Base-by-base conservation (phyloP, 169 alveolate genomes). In the Cryptosporidium tyzzeri region DNA sequence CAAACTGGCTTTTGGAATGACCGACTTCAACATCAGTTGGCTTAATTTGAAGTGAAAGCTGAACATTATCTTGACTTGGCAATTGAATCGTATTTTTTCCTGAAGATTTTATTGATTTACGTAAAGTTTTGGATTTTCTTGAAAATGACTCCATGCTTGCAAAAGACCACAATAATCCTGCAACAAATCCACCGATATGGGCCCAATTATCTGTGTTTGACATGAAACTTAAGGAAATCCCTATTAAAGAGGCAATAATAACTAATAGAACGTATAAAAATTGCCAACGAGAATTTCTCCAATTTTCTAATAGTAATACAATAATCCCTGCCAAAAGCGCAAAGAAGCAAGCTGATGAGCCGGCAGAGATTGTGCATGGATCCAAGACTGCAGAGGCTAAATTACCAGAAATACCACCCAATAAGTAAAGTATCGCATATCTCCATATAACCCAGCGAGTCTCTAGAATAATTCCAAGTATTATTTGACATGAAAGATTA, bases 371-470 rank as follows among this genome's bases (percentile, higher is more conserved):
- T 2, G 89, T 58, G 70, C 89, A 80, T 6, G 89, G 89, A 29
- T 80, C 89, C 44, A 80, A 44, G 16, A 80, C 89, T 5, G 89
- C 89, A 61, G 89, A 80, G 2, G 89, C 89, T 62, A 80, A 80
- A 65, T 80, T 80, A 37, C 89, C 89, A 1, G 75, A 33, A 44
- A 80, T 33, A 6, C 89, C 89, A 3, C 89, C 89, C 37, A 80
- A 14, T 37, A 62, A 62, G 41, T 80, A 80, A 33, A 80, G 50
- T 41, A 80, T 62, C 23, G 70, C 29, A 65, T 80, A 80, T 21
- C 89, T 59, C 89, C 89, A 80, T 39, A 80, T 48, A 23, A 80
- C 89, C 89, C 89, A 80, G 26, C 89, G 89, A 44, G 89, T 80
- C 55, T 80, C 89, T 14, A 80, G 68, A 18, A 80, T 80, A 21